Base-by-base conservation (phyloP, 2,329 filamentous ascomycete species). In the Fusarium solani-melongenae region DNA sequence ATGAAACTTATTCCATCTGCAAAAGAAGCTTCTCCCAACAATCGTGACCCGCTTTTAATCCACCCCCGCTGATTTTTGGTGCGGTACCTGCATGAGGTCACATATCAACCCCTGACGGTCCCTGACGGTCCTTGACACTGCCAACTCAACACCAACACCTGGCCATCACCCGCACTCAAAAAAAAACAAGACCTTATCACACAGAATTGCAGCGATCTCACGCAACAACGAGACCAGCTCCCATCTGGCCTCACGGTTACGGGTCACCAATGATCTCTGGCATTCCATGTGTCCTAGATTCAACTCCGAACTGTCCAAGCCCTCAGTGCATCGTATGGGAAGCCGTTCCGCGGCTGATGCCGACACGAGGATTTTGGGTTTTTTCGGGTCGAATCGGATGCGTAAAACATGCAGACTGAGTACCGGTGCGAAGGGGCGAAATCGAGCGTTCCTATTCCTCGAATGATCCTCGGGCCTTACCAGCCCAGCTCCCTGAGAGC, bases 231-330 rank as follows among this genome's bases (percentile, higher is more conserved):
- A 60, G 36, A n/a, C 57, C 57, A 46, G 36, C n/a, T 29, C 57
- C 60, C 44, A 39, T 62, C 29, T 62, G 60, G 60, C 24, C 60
- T 62, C 15, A 62, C 60, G 29, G 60, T 51, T 55, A 62, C 51
- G 20, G 46, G 46, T 51, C 53, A 51, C 20, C 12, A 20, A 53
- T 15, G 60, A 55, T 27, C 44, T 60, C 57, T 14, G 57, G 57
- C 57, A 60, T 60, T n/a, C 33, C 59, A 31, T 53, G n/a, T 39
- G n/a, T 46, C 27, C 17, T 17, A 31, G 57, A 31, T 60, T 46
- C 38, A 60, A 60, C 39, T 46, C 57, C 36, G 36, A 31, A 33
- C 27, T 44, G 33, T 29, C 36, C 27, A 31, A 31, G 11, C n/a
- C 57, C 39, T 39, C n/a, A 46, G 29, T n/a, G 27, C 38, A 29